A percentile compares a stretch with the other conserved stretches of the same genome.
These are phyloP conservation scores for Begonia masoniana DNA, from an alignment of 306 rosid species.

Conservation along the genomic window DNA sequence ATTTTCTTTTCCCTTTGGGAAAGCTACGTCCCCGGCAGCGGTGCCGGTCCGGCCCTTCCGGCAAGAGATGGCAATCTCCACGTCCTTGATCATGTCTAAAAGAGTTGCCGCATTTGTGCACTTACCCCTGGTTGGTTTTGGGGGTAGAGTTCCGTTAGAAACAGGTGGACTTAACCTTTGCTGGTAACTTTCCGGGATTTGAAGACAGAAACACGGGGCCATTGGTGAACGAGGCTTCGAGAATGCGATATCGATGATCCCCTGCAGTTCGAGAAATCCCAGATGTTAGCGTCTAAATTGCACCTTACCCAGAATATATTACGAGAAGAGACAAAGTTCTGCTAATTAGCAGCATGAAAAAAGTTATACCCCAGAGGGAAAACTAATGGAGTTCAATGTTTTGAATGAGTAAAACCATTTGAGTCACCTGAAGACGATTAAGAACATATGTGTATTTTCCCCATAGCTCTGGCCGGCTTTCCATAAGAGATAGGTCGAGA, in stretches of 20 bases:
- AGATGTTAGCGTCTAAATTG: too few relatives aligned
- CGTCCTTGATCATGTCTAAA: constrained; percentile 71
- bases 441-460: constrained; percentile 90
- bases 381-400: too few relatives aligned
- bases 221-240: constrained; percentile 61
- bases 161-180: constrained; percentile 56
- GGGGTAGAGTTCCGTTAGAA: constrained; percentile 77
- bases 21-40: constrained; percentile 95
- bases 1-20: constrained; percentile 85
- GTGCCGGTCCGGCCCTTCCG: constrained; percentile 87
- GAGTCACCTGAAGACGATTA: constrained; percentile 81
- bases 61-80: constrained; percentile 62
- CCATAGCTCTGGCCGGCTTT: constrained; percentile 99
- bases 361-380: too few relatives aligned
- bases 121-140: constrained; percentile 66
- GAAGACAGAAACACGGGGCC: constrained; percentile 84
- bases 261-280: constrained; percentile 22
- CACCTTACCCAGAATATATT: too few relatives aligned
- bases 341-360: too few relatives aligned
- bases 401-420: too few relatives aligned
- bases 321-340: too few relatives aligned
- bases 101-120: constrained; percentile 50
- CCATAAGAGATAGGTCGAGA: constrained; percentile 81
- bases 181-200: constrained; percentile 41
- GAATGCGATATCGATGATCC: constrained; percentile 66